Evolutionary conservation across 2,329 filamentous ascomycete species (phyloP).

Genomic region (Fusarium luffae): DNA sequence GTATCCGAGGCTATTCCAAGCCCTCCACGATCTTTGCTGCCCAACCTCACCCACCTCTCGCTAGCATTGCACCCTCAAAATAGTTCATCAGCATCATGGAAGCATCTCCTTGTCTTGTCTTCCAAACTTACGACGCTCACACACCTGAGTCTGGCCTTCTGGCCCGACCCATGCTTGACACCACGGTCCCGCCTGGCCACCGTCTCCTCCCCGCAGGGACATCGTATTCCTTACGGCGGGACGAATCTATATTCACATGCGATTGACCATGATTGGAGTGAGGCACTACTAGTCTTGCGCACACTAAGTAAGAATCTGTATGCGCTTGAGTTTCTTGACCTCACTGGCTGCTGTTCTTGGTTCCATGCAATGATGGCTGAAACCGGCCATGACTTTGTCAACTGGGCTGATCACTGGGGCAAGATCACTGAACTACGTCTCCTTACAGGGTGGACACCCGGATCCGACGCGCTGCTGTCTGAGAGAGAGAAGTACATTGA

Average conservation of each 20-base stretch:
- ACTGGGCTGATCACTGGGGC: slow-evolving; percentile 66
- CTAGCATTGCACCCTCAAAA: slow-evolving; percentile 60
- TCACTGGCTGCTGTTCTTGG: slow-evolving; percentile 70
- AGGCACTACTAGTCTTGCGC: slow-evolving; percentile 66
- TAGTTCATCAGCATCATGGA: slow-evolving; percentile 62
- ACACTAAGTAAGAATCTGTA: slow-evolving; percentile 66
- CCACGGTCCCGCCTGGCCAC: slow-evolving; percentile 63
- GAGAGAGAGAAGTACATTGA: slow-evolving; percentile 51
- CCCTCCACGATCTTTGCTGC: slow-evolving; percentile 57
- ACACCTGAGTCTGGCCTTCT: slow-evolving; percentile 70
- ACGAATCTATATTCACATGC: slow-evolving; percentile 68
- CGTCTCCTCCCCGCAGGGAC: slow-evolving; percentile 58
- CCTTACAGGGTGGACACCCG: slow-evolving; percentile 56
- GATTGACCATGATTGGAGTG: slow-evolving; percentile 68
- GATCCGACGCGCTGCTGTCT: slow-evolving; percentile 49
- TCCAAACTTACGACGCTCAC: slow-evolving; percentile 65
- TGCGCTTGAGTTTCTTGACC: slow-evolving; percentile 68
- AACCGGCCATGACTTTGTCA: slow-evolving; percentile 60
- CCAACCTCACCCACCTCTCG: slow-evolving; percentile 70
- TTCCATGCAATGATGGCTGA: slow-evolving; percentile 57
- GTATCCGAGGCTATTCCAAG: slow-evolving; percentile 49
- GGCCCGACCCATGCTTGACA: slow-evolving; percentile 70
- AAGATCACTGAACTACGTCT: slow-evolving; percentile 61
- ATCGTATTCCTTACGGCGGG: slow-evolving; percentile 62
- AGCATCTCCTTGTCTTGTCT: slow-evolving; percentile 66